These are phyloP conservation scores for Trichomonas tenax DNA, from an alignment of 208 protist genomes.

Conservation along the genomic window DNA sequence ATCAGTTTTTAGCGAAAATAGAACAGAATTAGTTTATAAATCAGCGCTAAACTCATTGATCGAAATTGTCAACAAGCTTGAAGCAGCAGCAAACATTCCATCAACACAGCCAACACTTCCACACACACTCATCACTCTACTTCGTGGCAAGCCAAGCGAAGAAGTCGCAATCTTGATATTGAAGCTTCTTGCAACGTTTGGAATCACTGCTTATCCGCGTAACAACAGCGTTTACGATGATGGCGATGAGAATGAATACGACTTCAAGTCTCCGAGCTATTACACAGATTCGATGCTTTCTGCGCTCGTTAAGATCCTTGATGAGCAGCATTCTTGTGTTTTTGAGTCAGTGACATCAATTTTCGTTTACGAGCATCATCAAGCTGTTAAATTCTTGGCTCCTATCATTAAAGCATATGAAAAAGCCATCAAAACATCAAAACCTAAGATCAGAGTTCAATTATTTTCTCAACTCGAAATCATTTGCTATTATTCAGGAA, in stretches of 20 bases:
- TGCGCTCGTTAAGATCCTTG: background rate
- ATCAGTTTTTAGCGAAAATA: background rate
- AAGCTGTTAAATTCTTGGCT: background rate
- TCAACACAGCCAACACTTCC: background rate
- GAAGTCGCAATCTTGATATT: background rate
- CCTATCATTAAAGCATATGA: background rate
- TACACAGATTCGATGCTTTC: background rate
- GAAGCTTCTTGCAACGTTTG: background rate
- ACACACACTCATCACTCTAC: background rate
- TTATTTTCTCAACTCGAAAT: slow-evolving; percentile 9
- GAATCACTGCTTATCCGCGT: background rate
- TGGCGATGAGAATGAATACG: background rate
- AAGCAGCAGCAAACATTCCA: background rate
- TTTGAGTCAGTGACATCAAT: background rate
- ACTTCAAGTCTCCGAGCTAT: background rate
- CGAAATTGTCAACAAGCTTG: background rate
- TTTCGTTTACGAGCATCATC: background rate
- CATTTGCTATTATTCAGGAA: background rate
- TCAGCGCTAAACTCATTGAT: background rate
- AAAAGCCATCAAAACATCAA: background rate
- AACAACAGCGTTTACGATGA: background rate
- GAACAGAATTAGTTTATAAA: background rate
- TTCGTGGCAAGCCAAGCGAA: background rate
- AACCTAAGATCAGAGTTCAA: background rate
- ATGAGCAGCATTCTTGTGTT: background rate